These are phyloP conservation scores for Bryoerythrophyllum caledonicum DNA, from an alignment of 225 moss, liverwort and hornwort genomes.

Conservation along the genomic window DNA sequence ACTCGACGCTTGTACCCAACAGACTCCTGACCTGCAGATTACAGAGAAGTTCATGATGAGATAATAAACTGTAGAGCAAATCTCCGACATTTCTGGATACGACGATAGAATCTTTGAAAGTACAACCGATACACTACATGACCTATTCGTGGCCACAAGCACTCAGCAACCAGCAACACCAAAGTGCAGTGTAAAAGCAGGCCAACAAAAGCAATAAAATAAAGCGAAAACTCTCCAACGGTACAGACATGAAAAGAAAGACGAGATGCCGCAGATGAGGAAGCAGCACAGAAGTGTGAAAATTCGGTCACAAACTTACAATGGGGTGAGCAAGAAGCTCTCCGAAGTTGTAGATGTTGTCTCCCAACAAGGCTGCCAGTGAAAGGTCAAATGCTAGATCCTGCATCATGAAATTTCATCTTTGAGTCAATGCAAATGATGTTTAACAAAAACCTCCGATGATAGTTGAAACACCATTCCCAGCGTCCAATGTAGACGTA, in stretches of 20 bases:
- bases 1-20: constrained; percentile 88
- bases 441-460: neutral
- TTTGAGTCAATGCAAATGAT: neutral
- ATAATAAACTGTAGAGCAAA: neutral
- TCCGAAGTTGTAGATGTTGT: constrained; percentile 99
- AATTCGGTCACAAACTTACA: constrained; percentile 38
- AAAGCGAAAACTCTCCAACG: neutral
- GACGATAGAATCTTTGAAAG: neutral
- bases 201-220: neutral
- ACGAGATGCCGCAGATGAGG: neutral
- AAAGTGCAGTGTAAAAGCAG: neutral
- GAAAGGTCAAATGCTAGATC: constrained; percentile 98
- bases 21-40: constrained; percentile 88
- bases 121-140: neutral
- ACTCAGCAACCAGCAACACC: neutral
- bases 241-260: neutral
- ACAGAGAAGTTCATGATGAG: constrained; percentile 8
- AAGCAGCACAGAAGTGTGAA: constrained; percentile 5
- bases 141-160: neutral
- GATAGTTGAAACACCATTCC: neutral
- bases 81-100: neutral
- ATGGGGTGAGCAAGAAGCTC: constrained; percentile 99
- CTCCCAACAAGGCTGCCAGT: constrained; percentile 91
- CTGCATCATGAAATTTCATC: constrained; percentile 44
- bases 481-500: neutral